A percentile compares a stretch with the other conserved stretches of the same genome.
These are phyloP conservation scores for Crithidia expoeki DNA, from an alignment of 208 protist species.

Conservation along the genomic window DNA sequence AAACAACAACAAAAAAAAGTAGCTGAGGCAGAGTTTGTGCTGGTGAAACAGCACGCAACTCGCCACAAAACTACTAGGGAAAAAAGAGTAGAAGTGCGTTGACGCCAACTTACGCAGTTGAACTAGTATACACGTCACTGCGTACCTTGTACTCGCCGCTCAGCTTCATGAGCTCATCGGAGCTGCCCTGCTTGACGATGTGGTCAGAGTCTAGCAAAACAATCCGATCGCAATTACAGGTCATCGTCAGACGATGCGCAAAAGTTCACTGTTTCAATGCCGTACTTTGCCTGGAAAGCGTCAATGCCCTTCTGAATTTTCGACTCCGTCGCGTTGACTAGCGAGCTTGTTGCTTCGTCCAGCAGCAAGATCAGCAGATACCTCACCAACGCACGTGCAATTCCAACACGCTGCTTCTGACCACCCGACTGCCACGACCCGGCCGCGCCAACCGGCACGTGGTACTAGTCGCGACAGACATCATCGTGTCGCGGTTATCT, in stretches of 20 bases:
- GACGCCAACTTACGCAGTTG: too few relatives aligned
- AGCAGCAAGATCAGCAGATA: slow-evolving; percentile 66
- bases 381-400: slow-evolving; percentile 71
- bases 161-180: slow-evolving; percentile 79
- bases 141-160: slow-evolving; percentile 68
- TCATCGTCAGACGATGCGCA: slow-evolving; percentile 84
- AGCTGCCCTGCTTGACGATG: slow-evolving; percentile 73
- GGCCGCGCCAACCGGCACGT: too few relatives aligned
- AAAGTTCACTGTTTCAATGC: slow-evolving; percentile 73
- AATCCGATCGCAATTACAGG: slow-evolving; percentile 75
- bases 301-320: slow-evolving; percentile 69
- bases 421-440: too few relatives aligned
- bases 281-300: slow-evolving; percentile 40
- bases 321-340: slow-evolving; percentile 78
- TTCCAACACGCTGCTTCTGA: slow-evolving; percentile 76
- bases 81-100: too few relatives aligned
- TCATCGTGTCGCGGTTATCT: too few relatives aligned
- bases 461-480: too few relatives aligned
- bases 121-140: slow-evolving; percentile 77
- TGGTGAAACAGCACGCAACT: too few relatives aligned
- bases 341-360: too few relatives aligned
- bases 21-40: too few relatives aligned
- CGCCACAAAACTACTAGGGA: too few relatives aligned
- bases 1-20: too few relatives aligned
- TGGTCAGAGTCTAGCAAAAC: slow-evolving; percentile 64